Evolutionary conservation across 2,329 filamentous ascomycete genomes (phyloP).

Genomic region (Cladosporium velox): DNA sequence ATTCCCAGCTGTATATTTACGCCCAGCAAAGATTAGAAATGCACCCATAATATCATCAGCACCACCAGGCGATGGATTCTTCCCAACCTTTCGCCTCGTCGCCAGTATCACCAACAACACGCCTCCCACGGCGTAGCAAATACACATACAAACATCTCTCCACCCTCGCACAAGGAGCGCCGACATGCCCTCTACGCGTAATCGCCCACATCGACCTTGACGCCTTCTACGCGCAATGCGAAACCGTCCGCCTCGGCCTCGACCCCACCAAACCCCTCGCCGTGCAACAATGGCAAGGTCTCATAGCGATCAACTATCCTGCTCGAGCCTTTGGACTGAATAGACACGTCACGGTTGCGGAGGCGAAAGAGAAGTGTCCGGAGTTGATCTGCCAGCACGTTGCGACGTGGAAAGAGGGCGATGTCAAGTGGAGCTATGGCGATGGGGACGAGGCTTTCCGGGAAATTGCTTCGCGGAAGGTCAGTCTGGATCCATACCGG

Average conservation of each 20-base stretch:
- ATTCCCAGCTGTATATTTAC: neutral
- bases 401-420: slow-evolving; percentile 89
- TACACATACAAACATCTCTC: slow-evolving; percentile 85
- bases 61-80: slow-evolving; percentile 17
- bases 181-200: slow-evolving; percentile 77
- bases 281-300: slow-evolving; percentile 91
- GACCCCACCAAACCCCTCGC: slow-evolving; percentile 78
- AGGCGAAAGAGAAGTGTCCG: slow-evolving; percentile 86
- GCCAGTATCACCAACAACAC: slow-evolving; percentile 29
- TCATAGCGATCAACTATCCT: slow-evolving; percentile 96
- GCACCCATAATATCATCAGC: neutral
- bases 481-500: slow-evolving; percentile 89
- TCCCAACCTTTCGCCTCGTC: slow-evolving; percentile 34
- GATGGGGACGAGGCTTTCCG: slow-evolving; percentile 66
- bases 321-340: slow-evolving; percentile 78
- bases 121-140: slow-evolving; percentile 55
- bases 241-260: slow-evolving; percentile 80
- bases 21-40: neutral
- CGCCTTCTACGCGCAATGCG: slow-evolving; percentile 93
- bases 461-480: slow-evolving; percentile 86
- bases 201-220: slow-evolving; percentile 93
- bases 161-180: slow-evolving; percentile 70
- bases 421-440: slow-evolving; percentile 88
- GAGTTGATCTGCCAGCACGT: slow-evolving; percentile 86
- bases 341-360: slow-evolving; percentile 74